Evolutionary conservation across 139 green algal species (phyloP).

Genomic region (Monoraphidium neglectum): DNA sequence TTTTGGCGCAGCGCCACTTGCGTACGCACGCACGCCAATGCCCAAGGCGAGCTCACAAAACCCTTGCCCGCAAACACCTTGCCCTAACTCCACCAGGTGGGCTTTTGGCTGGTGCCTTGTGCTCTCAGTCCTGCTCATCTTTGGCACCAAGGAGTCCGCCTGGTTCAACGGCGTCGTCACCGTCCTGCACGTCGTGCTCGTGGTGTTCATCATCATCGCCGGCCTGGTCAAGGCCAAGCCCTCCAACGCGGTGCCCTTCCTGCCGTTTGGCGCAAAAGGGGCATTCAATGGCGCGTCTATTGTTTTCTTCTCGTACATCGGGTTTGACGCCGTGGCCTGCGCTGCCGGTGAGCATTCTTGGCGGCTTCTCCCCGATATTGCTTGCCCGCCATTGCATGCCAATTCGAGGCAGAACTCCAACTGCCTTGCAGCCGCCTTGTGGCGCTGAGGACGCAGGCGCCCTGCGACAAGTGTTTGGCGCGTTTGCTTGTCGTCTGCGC

Average conservation of each 20-base stretch:
- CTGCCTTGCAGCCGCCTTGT: too few relatives aligned
- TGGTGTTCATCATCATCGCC: conserved; percentile 59
- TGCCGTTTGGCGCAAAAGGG: conserved; percentile 17
- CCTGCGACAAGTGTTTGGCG: background rate
- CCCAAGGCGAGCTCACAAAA: background rate
- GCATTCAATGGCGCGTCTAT: conserved; percentile 49
- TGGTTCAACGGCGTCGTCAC: conserved; percentile 49
- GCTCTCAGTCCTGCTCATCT: conserved; percentile 44
- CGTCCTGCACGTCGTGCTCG: conserved; percentile 29
- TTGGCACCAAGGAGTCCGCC: conserved; percentile 57
- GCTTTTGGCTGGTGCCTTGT: conserved; percentile 34
- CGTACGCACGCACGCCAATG: background rate
- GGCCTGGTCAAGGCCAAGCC: conserved; percentile 24
- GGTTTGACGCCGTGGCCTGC: conserved; percentile 60
- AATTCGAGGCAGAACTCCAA: too few relatives aligned
- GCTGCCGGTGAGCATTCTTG: conserved; percentile 62
- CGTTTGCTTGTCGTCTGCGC: too few relatives aligned
- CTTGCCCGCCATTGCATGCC: too few relatives aligned
- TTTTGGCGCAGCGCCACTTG: background rate
- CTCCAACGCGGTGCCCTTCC: conserved; percentile 15
- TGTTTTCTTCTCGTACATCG: conserved; percentile 51
- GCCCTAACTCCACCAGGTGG: conserved; percentile 16
- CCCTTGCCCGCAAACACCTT: background rate
- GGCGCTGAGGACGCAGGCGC: too few relatives aligned
- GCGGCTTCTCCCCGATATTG: too few relatives aligned